Conservation (phyloP, 2,329 filamentous ascomycete species). For the Claviceps sp. region DNA sequence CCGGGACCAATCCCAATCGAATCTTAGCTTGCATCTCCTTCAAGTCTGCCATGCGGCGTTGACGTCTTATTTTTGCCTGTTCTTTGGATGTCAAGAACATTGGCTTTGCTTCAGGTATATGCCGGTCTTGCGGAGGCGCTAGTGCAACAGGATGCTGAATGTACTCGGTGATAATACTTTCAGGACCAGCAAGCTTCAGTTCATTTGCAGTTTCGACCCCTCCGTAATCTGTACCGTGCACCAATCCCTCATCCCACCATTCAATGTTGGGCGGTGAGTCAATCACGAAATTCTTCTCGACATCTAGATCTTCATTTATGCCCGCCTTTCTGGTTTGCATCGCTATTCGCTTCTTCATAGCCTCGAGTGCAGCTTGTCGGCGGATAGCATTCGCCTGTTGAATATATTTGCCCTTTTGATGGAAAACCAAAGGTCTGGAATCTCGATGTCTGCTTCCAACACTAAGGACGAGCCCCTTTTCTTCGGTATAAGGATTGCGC, state of each 20-base stretch:
- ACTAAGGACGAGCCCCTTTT: slow-evolving; percentile 48
- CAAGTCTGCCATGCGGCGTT: slow-evolving; percentile 79
- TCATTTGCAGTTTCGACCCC: slow-evolving; percentile 49
- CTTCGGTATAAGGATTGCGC: slow-evolving; percentile 71
- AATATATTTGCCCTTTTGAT: slow-evolving; percentile 94
- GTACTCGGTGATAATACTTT: slow-evolving; percentile 79
- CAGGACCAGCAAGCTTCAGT: slow-evolving; percentile 62
- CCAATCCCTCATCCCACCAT: slow-evolving; percentile 92
- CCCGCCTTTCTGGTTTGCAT: slow-evolving; percentile 79
- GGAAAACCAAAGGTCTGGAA: slow-evolving; percentile 72
- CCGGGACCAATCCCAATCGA: slow-evolving; percentile 73
- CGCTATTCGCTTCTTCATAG: slow-evolving; percentile 88
- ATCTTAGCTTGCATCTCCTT: slow-evolving; percentile 98
- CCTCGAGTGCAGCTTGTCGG: slow-evolving; percentile 76
- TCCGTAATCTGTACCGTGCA: slow-evolving; percentile 63
- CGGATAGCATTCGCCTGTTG: slow-evolving; percentile 82
- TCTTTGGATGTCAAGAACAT: slow-evolving; percentile 89
- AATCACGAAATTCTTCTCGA: slow-evolving; percentile 80
- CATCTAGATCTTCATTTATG: slow-evolving; percentile 79
- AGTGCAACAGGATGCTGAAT: slow-evolving; percentile 87
- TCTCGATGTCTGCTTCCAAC: slow-evolving; percentile 46
- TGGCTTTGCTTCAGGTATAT: slow-evolving; percentile 64
- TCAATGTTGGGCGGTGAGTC: slow-evolving; percentile 77
- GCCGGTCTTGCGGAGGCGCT: slow-evolving; percentile 82
- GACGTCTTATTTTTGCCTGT: slow-evolving; percentile 78